Evolutionary conservation across 345 rosid species (phyloP).

Genomic region (Cardamine resedifolia): DNA sequence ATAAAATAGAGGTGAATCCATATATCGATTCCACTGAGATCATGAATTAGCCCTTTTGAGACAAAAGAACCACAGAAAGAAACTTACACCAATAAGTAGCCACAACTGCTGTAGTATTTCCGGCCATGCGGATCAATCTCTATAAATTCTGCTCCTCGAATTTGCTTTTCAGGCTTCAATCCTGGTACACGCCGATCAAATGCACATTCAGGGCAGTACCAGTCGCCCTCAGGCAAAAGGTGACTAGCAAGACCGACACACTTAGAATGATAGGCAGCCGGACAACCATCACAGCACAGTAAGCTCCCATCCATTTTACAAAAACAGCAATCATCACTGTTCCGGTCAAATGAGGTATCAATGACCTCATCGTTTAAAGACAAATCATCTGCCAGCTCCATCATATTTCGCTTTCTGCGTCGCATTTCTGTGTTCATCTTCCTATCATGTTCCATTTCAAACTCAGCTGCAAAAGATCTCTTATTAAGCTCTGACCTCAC

Average conservation of each 20-base stretch:
- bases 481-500: constrained; percentile 71
- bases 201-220: constrained; percentile 98
- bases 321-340: constrained; percentile 88
- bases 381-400: constrained; percentile 50
- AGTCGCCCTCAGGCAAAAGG: constrained; percentile 90
- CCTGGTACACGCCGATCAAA: constrained; percentile 53
- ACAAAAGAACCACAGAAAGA: constrained; percentile 21
- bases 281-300: constrained; percentile 99
- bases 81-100: constrained; percentile 96
- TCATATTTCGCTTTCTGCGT: constrained; percentile 53
- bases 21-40: constrained; percentile 3
- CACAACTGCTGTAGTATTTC: constrained; percentile 71
- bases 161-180: constrained; percentile 54
- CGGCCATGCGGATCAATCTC: constrained; percentile 79
- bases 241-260: constrained; percentile 82
- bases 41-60: constrained; percentile 19
- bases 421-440: constrained; percentile 45
- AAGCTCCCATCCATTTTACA: constrained; percentile 97
- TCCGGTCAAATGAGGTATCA: constrained; percentile 67
- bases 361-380: constrained; percentile 53
- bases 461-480: constrained; percentile 67
- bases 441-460: constrained; percentile 63
- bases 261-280: constrained; percentile 98
- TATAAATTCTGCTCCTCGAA: constrained; percentile 87
- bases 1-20: constrained; percentile 2